Conservation (phyloP, 192 early-diverging fungal genomes). For the Coemansia sp. region DNA sequence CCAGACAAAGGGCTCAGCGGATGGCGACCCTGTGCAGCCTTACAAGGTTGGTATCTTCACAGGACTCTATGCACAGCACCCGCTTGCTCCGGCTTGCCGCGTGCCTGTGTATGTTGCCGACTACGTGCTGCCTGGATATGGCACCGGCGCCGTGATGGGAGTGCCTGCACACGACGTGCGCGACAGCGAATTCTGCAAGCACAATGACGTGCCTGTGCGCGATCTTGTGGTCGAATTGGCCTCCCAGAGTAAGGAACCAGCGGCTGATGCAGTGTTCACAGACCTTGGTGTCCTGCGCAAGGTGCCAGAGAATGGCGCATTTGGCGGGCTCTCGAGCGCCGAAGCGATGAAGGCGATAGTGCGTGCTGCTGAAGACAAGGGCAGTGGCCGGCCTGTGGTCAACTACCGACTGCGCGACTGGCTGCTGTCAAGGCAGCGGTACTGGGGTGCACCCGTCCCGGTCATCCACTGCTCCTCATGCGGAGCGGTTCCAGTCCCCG, state of each 20-base stretch:
- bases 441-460: slow-evolving; percentile 97
- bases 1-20: slow-evolving; percentile 17
- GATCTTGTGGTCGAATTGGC: slow-evolving; percentile 52
- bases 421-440: slow-evolving; percentile 92
- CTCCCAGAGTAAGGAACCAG: neutral
- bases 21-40: slow-evolving; percentile 13
- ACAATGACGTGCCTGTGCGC: slow-evolving; percentile 49
- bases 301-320: slow-evolving; percentile 53
- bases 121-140: slow-evolving; percentile 76
- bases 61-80: slow-evolving; percentile 64
- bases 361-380: slow-evolving; percentile 43
- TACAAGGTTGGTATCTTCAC: slow-evolving; percentile 57
- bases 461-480: slow-evolving; percentile 84
- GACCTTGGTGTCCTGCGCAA: slow-evolving; percentile 60
- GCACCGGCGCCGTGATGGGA: slow-evolving; percentile 84
- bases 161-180: slow-evolving; percentile 79
- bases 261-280: slow-evolving; percentile 33
- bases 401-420: slow-evolving; percentile 89
- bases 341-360: slow-evolving; percentile 60
- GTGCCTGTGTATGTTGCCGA: slow-evolving; percentile 72
- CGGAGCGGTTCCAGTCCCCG: slow-evolving; percentile 81
- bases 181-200: slow-evolving; percentile 66
- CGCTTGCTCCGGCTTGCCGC: slow-evolving; percentile 51
- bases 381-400: slow-evolving; percentile 54
- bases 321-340: slow-evolving; percentile 60